A percentile compares a stretch with the other conserved stretches of the same genome.
phyloP scores from a whole-genome alignment of 768 basidiomycete genomes.

The Termitomyces sp. region DNA sequence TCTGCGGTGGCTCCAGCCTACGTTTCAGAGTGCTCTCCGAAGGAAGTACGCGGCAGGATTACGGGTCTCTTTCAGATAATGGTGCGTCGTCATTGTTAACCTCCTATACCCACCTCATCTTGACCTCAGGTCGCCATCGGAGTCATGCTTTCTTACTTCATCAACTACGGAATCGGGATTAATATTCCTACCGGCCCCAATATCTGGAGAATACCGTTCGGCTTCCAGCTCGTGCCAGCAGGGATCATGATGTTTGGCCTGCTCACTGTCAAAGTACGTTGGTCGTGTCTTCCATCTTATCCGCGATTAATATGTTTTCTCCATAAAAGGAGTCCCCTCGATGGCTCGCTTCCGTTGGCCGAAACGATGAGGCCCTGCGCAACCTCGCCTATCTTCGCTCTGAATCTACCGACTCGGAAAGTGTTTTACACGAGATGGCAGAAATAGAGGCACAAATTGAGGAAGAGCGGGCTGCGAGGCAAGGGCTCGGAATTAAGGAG shows the following conservation, averaged over 20 bases:
- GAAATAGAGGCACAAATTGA: conserved; percentile 81
- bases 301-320: not conserved
- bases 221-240: conserved; percentile 66
- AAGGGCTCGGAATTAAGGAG: conserved; percentile 64
- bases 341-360: conserved; percentile 68
- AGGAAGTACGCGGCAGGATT: conserved; percentile 81
- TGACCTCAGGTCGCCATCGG: conserved; percentile 60
- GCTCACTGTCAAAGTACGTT: conserved; percentile 56
- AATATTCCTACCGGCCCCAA: conserved; percentile 46
- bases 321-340: conserved; percentile 64
- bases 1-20: conserved; percentile 81
- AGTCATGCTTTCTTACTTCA: conserved; percentile 83
- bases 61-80: conserved; percentile 87
- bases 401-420: conserved; percentile 38
- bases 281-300: not conserved
- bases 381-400: conserved; percentile 68
- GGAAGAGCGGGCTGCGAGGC: conserved; percentile 67
- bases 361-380: conserved; percentile 46
- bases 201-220: conserved; percentile 74
- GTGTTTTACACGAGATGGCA: conserved; percentile 59
- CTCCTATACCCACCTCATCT: not conserved
- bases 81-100: conserved; percentile 32
- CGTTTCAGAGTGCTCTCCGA: conserved; percentile 86
- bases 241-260: conserved; percentile 66
- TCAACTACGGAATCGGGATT: conserved; percentile 64